These are phyloP conservation scores for Colletotrichum sp. DNA, from an alignment of 2,329 filamentous ascomycete genomes.

Conservation along the genomic window DNA sequence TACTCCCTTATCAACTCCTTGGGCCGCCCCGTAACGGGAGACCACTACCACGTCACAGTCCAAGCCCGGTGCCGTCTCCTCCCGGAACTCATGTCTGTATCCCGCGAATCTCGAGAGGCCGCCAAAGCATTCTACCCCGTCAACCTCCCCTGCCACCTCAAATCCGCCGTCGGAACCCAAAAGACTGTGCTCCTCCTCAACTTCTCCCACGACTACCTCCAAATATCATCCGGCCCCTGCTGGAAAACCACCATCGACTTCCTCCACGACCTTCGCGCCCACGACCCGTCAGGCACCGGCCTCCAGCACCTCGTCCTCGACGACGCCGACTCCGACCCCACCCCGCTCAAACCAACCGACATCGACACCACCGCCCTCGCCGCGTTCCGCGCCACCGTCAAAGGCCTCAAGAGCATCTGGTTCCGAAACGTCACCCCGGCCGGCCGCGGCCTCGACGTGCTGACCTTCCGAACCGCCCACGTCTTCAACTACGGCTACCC, in stretches of 20 bases:
- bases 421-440: neutral
- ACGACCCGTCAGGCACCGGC: neutral
- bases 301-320: neutral
- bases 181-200: neutral
- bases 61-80: neutral
- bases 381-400: neutral
- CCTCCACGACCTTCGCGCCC: constrained; percentile 3
- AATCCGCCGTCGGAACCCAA: no score
- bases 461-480: neutral
- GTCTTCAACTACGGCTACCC: constrained; percentile 13
- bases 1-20: neutral
- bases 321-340: neutral
- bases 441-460: neutral
- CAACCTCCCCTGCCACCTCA: neutral
- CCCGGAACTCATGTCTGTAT: neutral
- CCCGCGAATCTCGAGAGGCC: neutral
- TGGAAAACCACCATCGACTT: neutral
- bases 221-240: neutral
- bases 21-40: neutral
- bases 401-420: constrained; percentile 4
- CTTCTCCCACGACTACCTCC: neutral
- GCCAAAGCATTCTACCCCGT: neutral
- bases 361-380: neutral
- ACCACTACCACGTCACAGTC: neutral
- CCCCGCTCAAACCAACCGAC: neutral